Evolutionary conservation across 1,284 basidiomycete genomes (phyloP), one percentile per base, ranked within the genome.

Genomic region (Pisolithus thermaeus): DNA sequence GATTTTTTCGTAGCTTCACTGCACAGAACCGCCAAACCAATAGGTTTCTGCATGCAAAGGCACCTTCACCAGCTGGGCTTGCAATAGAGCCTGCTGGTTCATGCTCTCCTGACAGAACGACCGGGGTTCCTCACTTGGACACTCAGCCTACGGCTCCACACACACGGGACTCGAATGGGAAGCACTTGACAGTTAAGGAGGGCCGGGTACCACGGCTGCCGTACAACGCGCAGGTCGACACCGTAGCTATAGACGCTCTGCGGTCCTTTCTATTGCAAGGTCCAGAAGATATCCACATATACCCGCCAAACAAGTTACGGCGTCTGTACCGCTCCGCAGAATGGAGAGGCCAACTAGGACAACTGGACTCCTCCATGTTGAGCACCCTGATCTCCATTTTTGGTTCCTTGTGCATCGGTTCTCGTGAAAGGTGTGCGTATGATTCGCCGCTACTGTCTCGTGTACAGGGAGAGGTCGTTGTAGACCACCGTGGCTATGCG

Each of bases 381-480:
- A 68, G 65, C 46, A 54, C 61, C 27, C 60, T 78, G 8, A 72
- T 78, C n/a, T 50, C 61, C 42, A 56, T 78, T 25, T 71, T 78
- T 56, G 76, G 75, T 7, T 70, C 75, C 3, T 59, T 78, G 27
- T 77, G 73, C 25, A 44, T 70, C 1, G 58, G 64, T 16, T 56
- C 60, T 25, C 49, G 47, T n/a, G 52, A 48, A 30, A 38, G 46
- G 37, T 41, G 51, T 44, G 46, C 61, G 25, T 60, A 68, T 53
- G 47, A 56, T 8, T 60, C 67, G 44, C 58, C 67, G 7, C 50
- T 66, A 18, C 54, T 64, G 3, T 44, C 57, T 11, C 56, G 51
- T 46, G 50, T 73, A 42, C 49, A 22, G 22, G 25, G 27, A 3
- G 37, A 40, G 16, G 32, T 47, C 57, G 22, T 27, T 47, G 3